phyloP scores from a whole-genome alignment of 148 eudicot genomes.

The Rhododendron simsii region DNA sequence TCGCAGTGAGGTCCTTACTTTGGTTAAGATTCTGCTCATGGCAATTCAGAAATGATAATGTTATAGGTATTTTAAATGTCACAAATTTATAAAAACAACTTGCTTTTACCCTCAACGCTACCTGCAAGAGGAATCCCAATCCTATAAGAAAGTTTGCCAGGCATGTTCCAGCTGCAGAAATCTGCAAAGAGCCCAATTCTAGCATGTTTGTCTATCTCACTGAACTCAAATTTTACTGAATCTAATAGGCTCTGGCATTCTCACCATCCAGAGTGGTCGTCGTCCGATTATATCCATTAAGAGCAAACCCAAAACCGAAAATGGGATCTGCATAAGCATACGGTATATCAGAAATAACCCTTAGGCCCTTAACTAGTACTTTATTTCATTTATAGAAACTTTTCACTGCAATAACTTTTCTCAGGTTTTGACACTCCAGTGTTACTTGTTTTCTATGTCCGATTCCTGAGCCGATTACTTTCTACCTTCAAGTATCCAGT shows the following conservation, averaged over 20 bases:
- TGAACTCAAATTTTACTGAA: not conserved
- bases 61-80: not conserved
- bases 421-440: no score
- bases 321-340: slow-evolving; percentile 35
- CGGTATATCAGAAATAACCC: not conserved
- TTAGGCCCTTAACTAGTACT: not conserved
- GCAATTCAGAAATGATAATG: not conserved
- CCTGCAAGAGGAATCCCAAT: slow-evolving; percentile 21
- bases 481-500: no score
- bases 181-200: slow-evolving; percentile 7
- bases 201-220: not conserved
- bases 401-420: no score
- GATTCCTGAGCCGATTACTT: no score
- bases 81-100: not conserved
- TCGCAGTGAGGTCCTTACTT: slow-evolving; percentile 11
- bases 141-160: slow-evolving; percentile 19
- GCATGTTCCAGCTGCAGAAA: slow-evolving; percentile 16
- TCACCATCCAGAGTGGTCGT: slow-evolving; percentile 51
- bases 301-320: slow-evolving; percentile 28
- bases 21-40: slow-evolving; percentile 11
- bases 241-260: slow-evolving; percentile 2
- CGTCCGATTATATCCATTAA: slow-evolving; percentile 51
- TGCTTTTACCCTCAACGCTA: not conserved
- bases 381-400: not conserved
- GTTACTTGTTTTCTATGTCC: no score